Percentiles rank a stretch among this genome's conserved stretches.
Evolutionary conservation across 768 basidiomycete genomes (phyloP).

Genomic region (Coprinellus micaceus): DNA sequence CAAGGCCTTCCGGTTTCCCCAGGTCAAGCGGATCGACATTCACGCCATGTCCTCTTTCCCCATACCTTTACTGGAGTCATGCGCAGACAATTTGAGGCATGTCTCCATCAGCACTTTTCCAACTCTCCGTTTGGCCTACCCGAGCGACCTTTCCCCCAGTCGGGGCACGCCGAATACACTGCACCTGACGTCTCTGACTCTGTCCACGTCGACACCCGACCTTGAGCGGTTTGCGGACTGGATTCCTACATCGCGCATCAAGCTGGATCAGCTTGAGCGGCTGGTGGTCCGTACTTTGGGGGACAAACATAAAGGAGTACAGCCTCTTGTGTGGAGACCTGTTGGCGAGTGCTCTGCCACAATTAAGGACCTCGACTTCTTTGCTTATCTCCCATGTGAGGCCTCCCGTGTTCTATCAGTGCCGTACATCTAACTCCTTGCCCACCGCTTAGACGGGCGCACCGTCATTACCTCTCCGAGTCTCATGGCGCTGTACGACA

Average conservation of each 20-base stretch:
- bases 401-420: not conserved
- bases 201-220: not conserved
- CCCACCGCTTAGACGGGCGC: not conserved
- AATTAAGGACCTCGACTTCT: not conserved
- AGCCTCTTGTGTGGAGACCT: not conserved
- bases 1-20: not conserved
- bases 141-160: not conserved
- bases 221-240: not conserved
- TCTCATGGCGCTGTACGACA: not conserved
- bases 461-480: not conserved
- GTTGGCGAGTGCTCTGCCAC: not conserved
- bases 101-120: not conserved
- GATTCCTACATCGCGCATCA: not conserved
- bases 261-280: not conserved
- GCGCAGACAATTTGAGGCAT: not conserved
- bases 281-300: not conserved
- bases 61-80: not conserved
- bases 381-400: not conserved
- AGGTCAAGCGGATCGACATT: not conserved
- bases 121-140: not conserved
- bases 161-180: not conserved
- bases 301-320: not conserved
- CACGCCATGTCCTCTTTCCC: conserved; percentile 3
- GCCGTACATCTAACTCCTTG: not conserved
- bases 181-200: not conserved